Base-by-base conservation (phyloP, 768 basidiomycete species). In the Austroboletus eburneus region DNA sequence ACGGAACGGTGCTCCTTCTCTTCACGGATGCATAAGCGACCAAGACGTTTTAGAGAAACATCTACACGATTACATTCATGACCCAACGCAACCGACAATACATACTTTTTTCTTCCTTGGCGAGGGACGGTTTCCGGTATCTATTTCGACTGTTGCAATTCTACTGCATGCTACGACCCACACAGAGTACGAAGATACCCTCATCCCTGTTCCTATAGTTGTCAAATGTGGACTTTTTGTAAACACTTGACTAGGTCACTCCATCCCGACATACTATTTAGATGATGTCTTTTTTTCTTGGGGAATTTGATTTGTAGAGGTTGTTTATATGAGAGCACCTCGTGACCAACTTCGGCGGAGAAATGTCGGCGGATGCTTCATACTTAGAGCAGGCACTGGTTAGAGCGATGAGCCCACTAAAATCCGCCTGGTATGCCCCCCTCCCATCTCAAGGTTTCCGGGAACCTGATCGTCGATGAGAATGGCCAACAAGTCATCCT, bases 391-490 rank as follows among this genome's bases (percentile, higher is more conserved):
- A 25, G n/a, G n/a, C n/a, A n/a, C n/a, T n/a, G n/a, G n/a, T n/a
- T n/a, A n/a, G n/a, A n/a, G n/a, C n/a, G n/a, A n/a, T n/a, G n/a
- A n/a, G n/a, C n/a, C n/a, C n/a, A n/a, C n/a, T n/a, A n/a, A n/a
- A n/a, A n/a, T n/a, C n/a, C n/a, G 14, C 30, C 5, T 32, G 18
- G 4, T 39, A 61, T 63, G 58, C 37, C 48, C 21, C 37, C 48
- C 21, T 76, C 79, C 49, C 73, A 74, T 47, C 66, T 84, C 41
- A 77, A 69, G 52, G 75, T 83, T 13, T 69, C 72, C 48, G 83
- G 81, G 34, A 79, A 77, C 14, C 79, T 77, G 51, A 68, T 87
- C 55, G 75, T 83, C 48, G 75, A 84, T 56, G 72, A 72, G 42
- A 61, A 76, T 30, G 79, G 74, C 32, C 71, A 79, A 17, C 74